These are phyloP conservation scores for Fusarium kyushuense DNA, from an alignment of 2,329 filamentous ascomycete species.

Conservation along the genomic window DNA sequence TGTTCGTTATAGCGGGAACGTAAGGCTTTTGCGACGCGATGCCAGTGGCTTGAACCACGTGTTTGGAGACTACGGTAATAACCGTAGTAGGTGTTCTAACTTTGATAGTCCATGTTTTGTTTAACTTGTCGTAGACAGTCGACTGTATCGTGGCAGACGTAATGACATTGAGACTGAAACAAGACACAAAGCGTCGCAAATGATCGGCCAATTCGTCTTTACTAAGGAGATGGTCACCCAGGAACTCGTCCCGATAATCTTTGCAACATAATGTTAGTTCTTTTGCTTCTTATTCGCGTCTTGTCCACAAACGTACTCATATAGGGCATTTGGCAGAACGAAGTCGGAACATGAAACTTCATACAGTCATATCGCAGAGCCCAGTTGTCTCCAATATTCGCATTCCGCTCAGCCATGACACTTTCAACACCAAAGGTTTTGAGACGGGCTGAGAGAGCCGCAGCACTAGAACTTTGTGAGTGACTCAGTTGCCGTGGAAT, in stretches of 20 bases:
- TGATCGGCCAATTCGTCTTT: slow-evolving; percentile 33
- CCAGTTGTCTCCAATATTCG: slow-evolving; percentile 31
- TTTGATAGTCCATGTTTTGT: slow-evolving; percentile 9
- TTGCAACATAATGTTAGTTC: not conserved
- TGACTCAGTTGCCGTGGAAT: fast-evolving
- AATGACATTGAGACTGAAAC: slow-evolving; percentile 30
- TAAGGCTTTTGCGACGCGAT: slow-evolving; percentile 31
- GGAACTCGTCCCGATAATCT: slow-evolving; percentile 25
- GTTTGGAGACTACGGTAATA: not conserved
- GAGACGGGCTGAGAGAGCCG: slow-evolving; percentile 27
- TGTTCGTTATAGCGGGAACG: slow-evolving; percentile 3
- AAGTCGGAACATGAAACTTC: slow-evolving; percentile 35
- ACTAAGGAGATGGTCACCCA: slow-evolving; percentile 20
- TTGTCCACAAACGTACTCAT: slow-evolving; percentile 8
- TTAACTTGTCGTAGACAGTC: slow-evolving; percentile 8
- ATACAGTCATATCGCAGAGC: slow-evolving; percentile 30
- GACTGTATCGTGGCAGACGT: slow-evolving; percentile 16
- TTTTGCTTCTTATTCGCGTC: too few species aligned
- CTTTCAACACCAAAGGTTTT: slow-evolving; percentile 27
- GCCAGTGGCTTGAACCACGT: slow-evolving; percentile 32
- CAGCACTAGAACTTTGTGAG: not conserved
- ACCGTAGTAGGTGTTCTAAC: not conserved
- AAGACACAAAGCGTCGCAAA: slow-evolving; percentile 2
- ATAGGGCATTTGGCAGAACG: slow-evolving; percentile 30
- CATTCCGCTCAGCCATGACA: slow-evolving; percentile 30